Evolutionary conservation across 2,329 filamentous ascomycete species (phyloP).

Genomic region (Beauveria sp.): DNA sequence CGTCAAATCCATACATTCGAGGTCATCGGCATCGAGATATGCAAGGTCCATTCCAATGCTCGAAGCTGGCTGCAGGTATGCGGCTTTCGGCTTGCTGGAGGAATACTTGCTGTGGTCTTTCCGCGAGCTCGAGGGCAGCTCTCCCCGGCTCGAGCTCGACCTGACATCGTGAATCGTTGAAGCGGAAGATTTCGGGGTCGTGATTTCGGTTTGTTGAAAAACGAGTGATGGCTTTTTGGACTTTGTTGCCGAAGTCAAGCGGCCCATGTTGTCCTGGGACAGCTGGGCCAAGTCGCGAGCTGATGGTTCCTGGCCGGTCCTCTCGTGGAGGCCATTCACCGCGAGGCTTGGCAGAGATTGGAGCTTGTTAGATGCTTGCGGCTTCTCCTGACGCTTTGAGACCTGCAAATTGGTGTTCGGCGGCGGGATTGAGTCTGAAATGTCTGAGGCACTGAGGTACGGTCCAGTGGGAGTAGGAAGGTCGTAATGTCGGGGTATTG

Average conservation of each 20-base stretch:
- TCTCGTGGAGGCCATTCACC: neutral
- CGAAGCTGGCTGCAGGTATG: constrained; percentile 13
- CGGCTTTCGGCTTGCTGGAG: constrained; percentile 20
- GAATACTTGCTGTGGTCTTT: constrained; percentile 17
- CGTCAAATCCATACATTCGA: constrained; percentile 35
- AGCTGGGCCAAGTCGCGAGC: neutral
- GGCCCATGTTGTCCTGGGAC: constrained; percentile 34
- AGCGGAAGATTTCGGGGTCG: constrained; percentile 26
- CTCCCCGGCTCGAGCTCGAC: neutral
- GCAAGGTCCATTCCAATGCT: constrained; percentile 26
- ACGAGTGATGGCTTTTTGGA: constrained; percentile 38
- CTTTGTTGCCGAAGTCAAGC: constrained; percentile 34
- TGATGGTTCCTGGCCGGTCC: neutral
- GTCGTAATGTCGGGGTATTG: constrained; percentile 32
- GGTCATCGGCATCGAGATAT: constrained; percentile 26
- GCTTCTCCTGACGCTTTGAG: neutral
- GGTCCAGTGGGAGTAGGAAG: constrained; percentile 25
- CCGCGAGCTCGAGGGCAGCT: constrained; percentile 2
- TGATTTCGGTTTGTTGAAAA: constrained; percentile 33
- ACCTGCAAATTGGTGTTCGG: neutral
- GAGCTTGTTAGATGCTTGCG: neutral
- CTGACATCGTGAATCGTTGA: neutral
- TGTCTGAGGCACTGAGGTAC: constrained; percentile 10
- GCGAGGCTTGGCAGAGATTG: neutral
- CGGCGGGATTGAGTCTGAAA: neutral